These are phyloP conservation scores for Starmerella asiatica DNA, from an alignment of 805 yeast genomes.

Conservation along the genomic window DNA sequence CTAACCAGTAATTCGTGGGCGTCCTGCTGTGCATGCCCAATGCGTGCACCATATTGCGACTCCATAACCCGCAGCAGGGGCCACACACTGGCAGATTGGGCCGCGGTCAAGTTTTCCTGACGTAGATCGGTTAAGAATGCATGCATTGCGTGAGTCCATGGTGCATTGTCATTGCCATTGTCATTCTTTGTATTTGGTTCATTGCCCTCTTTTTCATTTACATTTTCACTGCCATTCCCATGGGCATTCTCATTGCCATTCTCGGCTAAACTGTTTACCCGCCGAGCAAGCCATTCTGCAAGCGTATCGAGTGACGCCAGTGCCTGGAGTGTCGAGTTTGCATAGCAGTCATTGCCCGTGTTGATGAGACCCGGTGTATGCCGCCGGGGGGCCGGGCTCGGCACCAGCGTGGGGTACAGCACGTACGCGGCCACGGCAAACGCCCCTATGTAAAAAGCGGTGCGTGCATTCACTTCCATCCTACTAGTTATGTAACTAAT, in stretches of 20 bases:
- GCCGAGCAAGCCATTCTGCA: constrained; percentile 18
- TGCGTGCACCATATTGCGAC: constrained; percentile 51
- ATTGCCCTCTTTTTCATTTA: background rate
- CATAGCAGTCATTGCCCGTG: constrained; percentile 80
- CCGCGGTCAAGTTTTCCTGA: constrained; percentile 38
- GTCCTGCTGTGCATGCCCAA: constrained; percentile 78
- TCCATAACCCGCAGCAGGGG: constrained; percentile 64
- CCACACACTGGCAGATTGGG: constrained; percentile 59
- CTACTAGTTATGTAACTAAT: too few relatives aligned
- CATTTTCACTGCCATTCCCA: background rate
- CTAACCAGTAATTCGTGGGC: constrained; percentile 86
- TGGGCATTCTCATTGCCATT: background rate
- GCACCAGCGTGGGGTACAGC: constrained; percentile 5
- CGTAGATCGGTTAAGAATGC: constrained; percentile 35
- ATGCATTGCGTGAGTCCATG: constrained; percentile 19
- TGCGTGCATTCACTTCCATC: background rate
- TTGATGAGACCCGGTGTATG: constrained; percentile 72
- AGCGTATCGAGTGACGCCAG: constrained; percentile 23
- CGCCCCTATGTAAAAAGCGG: background rate
- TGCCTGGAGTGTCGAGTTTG: constrained; percentile 74
- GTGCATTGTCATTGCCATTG: too few relatives aligned
- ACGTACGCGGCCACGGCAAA: constrained; percentile 6
- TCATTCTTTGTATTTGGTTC: too few relatives aligned
- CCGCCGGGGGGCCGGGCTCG: background rate
- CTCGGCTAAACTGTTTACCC: background rate